These are phyloP conservation scores for Grosmannia serpens DNA, from an alignment of 2,329 filamentous ascomycete species.

Conservation along the genomic window DNA sequence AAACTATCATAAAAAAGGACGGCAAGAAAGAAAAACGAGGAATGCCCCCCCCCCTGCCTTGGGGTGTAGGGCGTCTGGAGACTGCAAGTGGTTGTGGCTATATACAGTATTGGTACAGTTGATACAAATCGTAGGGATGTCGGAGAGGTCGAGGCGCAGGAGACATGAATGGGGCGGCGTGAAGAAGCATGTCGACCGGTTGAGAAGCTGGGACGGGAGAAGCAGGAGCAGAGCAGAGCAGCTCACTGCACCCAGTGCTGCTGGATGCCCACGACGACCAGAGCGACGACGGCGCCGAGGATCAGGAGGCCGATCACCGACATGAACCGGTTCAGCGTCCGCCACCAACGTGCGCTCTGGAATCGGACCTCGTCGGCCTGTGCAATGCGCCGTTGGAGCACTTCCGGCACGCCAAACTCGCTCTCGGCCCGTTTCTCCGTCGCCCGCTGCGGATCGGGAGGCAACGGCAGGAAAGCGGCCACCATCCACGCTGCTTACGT, in stretches of 20 bases:
- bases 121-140: neutral
- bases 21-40: neutral
- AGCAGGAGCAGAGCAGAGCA: neutral
- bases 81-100: neutral
- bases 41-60: neutral
- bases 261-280: slow-evolving; percentile 39
- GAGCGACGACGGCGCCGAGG: slow-evolving; percentile 38
- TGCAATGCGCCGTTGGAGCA: slow-evolving; percentile 21
- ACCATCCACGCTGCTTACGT: slow-evolving; percentile 56
- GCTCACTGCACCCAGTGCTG: slow-evolving; percentile 30
- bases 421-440: slow-evolving; percentile 37
- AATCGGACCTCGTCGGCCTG: slow-evolving; percentile 32
- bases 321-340: slow-evolving; percentile 47
- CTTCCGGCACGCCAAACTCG: slow-evolving; percentile 25
- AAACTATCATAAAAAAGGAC: neutral
- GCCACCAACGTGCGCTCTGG: slow-evolving; percentile 47
- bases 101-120: neutral
- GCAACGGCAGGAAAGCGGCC: slow-evolving; percentile 62
- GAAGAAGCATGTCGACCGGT: no score
- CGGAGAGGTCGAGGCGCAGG: no score
- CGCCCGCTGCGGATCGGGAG: slow-evolving; percentile 39
- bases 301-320: slow-evolving; percentile 43
- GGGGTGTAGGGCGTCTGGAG: neutral
- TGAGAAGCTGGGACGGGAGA: neutral
- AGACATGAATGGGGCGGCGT: no score